Evolutionary conservation across 768 basidiomycete genomes (phyloP).

Genomic region (Exidia glandulosa): DNA sequence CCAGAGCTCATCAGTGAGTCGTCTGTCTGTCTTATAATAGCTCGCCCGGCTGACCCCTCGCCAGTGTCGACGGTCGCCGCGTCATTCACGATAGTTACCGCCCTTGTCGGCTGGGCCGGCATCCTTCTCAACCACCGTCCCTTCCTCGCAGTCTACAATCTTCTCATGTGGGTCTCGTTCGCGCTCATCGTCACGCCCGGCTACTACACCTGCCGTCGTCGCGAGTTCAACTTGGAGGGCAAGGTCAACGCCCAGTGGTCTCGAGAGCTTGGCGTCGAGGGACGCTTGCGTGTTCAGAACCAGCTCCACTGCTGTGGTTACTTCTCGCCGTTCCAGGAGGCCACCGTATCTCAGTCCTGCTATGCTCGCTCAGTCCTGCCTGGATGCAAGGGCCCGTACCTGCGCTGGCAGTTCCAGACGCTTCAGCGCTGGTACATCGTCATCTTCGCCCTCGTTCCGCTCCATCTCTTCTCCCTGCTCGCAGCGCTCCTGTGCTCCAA

Average conservation of each 20-base stretch:
- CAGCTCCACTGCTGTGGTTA: constrained; percentile 69
- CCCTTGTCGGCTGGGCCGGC: constrained; percentile 69
- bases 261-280: constrained; percentile 41
- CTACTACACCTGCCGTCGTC: constrained; percentile 65
- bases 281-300: constrained; percentile 61
- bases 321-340: constrained; percentile 70
- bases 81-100: constrained; percentile 45
- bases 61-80: constrained; percentile 57
- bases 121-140: constrained; percentile 74
- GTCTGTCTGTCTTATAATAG: background rate
- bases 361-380: constrained; percentile 60
- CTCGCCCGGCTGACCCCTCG: background rate
- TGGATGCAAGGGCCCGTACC: constrained; percentile 60
- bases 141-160: constrained; percentile 64
- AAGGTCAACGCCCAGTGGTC: constrained; percentile 76
- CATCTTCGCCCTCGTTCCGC: constrained; percentile 55
- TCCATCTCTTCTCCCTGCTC: constrained; percentile 55
- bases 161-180: constrained; percentile 66
- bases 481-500: constrained; percentile 61
- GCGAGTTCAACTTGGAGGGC: constrained; percentile 69
- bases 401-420: constrained; percentile 43
- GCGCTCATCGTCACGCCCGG: constrained; percentile 62
- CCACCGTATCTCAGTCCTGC: constrained; percentile 64
- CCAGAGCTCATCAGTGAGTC: constrained; percentile 46
- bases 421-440: constrained; percentile 55